Conservation (phyloP, 345 rosid species). For the Isatis tinctoria region DNA sequence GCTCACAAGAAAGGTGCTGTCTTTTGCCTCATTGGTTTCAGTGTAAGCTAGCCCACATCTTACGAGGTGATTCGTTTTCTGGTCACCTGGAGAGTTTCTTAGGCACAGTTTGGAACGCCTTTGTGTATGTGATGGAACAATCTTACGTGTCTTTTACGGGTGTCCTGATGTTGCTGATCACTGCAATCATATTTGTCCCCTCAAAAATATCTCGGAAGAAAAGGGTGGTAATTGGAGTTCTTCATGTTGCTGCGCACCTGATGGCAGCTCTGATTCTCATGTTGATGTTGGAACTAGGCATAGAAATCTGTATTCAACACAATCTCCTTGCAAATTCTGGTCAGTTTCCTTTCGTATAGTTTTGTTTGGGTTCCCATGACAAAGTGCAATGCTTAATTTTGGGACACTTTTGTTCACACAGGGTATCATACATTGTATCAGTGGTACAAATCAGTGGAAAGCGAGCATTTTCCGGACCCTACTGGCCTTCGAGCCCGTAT, state of each 20-base stretch:
- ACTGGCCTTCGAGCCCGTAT: constrained; percentile 95
- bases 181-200: constrained; percentile 78
- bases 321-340: constrained; percentile 94
- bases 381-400: background rate
- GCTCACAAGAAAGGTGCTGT: background rate
- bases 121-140: constrained; percentile 61
- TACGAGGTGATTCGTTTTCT: constrained; percentile 84
- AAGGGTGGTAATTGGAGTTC: constrained; percentile 66
- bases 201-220: constrained; percentile 81
- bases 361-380: background rate
- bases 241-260: constrained; percentile 89
- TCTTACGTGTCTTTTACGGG: constrained; percentile 84
- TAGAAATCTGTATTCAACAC: constrained; percentile 89
- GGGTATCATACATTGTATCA: constrained; percentile 92
- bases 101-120: constrained; percentile 68
- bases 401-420: constrained; percentile 25
- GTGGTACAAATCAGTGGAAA: constrained; percentile 95
- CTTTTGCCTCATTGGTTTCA: constrained; percentile 33
- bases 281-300: constrained; percentile 90
- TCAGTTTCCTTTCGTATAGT: constrained; percentile 24
- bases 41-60: constrained; percentile 90
- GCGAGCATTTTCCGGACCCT: constrained; percentile 97
- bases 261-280: constrained; percentile 86
- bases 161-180: constrained; percentile 54
- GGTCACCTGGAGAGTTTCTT: constrained; percentile 86